phyloP scores from a whole-genome alignment of 305 asterid species.

The Solanum hybrid region DNA sequence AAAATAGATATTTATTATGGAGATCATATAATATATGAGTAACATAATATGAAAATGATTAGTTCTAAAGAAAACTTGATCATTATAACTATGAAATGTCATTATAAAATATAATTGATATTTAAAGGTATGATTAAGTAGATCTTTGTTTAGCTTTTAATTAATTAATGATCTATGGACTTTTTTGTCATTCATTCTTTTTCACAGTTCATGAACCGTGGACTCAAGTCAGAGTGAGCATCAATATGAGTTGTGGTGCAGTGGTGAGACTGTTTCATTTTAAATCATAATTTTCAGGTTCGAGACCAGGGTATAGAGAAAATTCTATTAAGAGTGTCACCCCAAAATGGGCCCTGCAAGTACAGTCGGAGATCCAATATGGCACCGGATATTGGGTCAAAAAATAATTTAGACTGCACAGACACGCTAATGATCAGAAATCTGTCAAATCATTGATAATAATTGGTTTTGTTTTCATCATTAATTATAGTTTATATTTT shows the following conservation, averaged over 20 bases:
- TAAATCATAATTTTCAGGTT: rapidly evolving
- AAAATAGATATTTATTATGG: not conserved
- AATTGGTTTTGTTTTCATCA: not conserved
- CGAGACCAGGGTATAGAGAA: not conserved
- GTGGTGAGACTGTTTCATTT: not conserved
- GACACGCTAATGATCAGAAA: not conserved
- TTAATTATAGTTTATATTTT: not conserved
- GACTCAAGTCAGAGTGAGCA: not conserved
- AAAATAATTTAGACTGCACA: not conserved
- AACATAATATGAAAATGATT: not conserved
- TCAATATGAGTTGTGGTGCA: not conserved
- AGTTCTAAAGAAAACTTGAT: not conserved
- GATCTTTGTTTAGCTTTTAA: not conserved
- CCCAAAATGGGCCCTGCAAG: not conserved
- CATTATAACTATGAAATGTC: not conserved
- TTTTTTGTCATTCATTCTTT: not conserved
- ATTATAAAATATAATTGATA: not conserved
- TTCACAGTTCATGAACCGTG: not conserved
- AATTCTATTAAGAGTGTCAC: not conserved
- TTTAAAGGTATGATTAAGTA: not conserved
- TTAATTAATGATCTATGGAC: not conserved
- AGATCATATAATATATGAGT: no score
- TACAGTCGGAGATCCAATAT: no score
- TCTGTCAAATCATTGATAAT: not conserved
- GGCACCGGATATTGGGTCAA: not conserved